Conservation (phyloP, 345 rosid species). For the Laguncularia racemosa region DNA sequence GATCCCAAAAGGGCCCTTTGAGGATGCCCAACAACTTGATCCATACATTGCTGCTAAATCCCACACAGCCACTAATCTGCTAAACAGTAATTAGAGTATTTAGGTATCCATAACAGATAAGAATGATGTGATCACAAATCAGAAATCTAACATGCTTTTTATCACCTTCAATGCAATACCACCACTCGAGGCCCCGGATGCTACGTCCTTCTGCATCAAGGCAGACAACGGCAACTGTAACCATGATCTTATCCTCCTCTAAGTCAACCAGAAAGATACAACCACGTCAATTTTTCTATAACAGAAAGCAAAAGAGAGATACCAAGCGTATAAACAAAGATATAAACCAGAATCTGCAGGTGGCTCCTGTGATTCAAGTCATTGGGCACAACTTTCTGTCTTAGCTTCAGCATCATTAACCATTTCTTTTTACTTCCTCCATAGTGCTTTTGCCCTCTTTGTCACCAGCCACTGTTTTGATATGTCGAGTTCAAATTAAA, state of each 20-base stretch:
- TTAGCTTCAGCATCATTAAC: slow-evolving; percentile 42
- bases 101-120: not conserved
- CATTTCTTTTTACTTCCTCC: slow-evolving; percentile 68
- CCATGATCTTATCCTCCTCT: slow-evolving; percentile 59
- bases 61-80: slow-evolving; percentile 91
- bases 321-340: not conserved
- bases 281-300: not conserved
- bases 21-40: slow-evolving; percentile 93
- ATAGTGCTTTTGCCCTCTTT: slow-evolving; percentile 66
- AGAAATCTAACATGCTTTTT: not conserved
- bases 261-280: not conserved
- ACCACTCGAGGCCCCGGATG: slow-evolving; percentile 90
- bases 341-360: not conserved
- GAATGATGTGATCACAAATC: slow-evolving; percentile 1
- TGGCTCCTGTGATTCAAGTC: not conserved
- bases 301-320: not conserved
- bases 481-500: not conserved
- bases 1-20: slow-evolving; percentile 62
- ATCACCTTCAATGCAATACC: slow-evolving; percentile 90
- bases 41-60: slow-evolving; percentile 90
- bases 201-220: slow-evolving; percentile 80
- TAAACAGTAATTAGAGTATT: no score
- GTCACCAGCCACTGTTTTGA: slow-evolving; percentile 77
- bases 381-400: slow-evolving; percentile 9
- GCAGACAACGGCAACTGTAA: slow-evolving; percentile 93